Percentiles rank a stretch among this genome's conserved stretches.
Evolutionary conservation across 1,139 yeast species (phyloP).

Genomic region (Suhomyces chickasaworum): DNA sequence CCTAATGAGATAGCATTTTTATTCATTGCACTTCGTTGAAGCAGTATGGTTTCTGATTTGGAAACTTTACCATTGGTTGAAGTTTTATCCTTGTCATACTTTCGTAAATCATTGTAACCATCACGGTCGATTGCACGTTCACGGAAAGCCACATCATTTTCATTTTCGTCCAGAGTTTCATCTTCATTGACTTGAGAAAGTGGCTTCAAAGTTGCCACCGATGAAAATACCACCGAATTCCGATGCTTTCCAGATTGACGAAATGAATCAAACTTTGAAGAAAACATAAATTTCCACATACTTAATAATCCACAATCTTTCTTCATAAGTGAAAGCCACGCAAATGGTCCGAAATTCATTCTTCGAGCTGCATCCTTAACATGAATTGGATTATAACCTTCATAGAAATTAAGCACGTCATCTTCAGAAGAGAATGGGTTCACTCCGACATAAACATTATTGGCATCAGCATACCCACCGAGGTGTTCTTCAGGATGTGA

Average conservation of each 20-base stretch:
- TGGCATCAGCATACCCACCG: slow-evolving; percentile 7
- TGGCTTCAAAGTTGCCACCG: slow-evolving; percentile 5
- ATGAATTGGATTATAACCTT: slow-evolving; percentile 27
- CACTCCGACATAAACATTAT: slow-evolving; percentile 26
- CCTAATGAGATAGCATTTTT: slow-evolving; percentile 34
- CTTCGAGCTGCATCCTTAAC: slow-evolving; percentile 22
- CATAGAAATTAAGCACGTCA: slow-evolving; percentile 23
- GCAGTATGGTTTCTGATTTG: slow-evolving; percentile 1
- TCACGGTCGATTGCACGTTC: slow-evolving; percentile 32
- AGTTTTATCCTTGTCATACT: slow-evolving; percentile 20
- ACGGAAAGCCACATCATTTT: slow-evolving; percentile 11
- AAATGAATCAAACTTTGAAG: slow-evolving; percentile 8
- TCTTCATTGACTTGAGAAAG: slow-evolving; percentile 1
- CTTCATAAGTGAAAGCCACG: slow-evolving; percentile 39
- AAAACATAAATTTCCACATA: slow-evolving; percentile 19
- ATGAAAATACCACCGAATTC: neutral
- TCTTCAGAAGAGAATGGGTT: slow-evolving; percentile 26
- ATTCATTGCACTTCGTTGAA: slow-evolving; percentile 18
- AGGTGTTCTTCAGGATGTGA: neutral
- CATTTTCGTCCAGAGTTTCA: slow-evolving; percentile 5
- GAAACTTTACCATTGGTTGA: neutral
- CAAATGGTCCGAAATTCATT: slow-evolving; percentile 27
- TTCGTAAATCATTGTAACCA: slow-evolving; percentile 31
- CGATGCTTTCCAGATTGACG: neutral
- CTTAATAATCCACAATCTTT: slow-evolving; percentile 19